These are phyloP conservation scores for Pulveroboletus sp. DNA, from an alignment of 768 basidiomycete genomes.

Conservation along the genomic window DNA sequence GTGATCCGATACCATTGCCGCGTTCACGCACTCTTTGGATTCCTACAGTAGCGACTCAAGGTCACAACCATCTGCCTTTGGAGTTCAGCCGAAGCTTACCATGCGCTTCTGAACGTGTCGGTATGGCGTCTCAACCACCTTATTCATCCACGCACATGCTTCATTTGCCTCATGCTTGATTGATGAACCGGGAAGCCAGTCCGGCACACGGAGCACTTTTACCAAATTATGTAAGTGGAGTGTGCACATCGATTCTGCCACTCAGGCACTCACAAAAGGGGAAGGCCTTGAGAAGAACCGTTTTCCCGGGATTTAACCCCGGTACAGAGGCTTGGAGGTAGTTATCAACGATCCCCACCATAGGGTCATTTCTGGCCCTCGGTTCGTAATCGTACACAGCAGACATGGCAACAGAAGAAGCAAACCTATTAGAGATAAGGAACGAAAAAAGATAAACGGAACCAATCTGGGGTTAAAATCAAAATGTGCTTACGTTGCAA, in stretches of 20 bases:
- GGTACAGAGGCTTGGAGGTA: neutral
- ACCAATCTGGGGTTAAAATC: no score
- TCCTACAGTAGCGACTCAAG: neutral
- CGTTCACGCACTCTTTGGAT: neutral
- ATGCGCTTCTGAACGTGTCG: neutral
- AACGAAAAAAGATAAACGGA: neutral
- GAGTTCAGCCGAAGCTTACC: neutral
- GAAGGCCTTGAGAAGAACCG: neutral
- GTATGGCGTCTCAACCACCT: neutral
- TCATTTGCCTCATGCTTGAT: neutral
- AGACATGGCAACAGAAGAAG: neutral
- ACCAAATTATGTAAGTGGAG: neutral
- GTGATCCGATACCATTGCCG: neutral
- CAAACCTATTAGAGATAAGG: neutral
- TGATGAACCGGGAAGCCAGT: neutral
- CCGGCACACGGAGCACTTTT: neutral
- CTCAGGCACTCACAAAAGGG: neutral
- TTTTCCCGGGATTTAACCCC: neutral
- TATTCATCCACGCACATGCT: neutral
- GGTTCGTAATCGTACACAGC: neutral
- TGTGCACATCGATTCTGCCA: neutral
- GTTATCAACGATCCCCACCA: neutral
- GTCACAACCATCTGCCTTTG: neutral
- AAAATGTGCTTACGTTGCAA: neutral
- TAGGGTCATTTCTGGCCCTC: neutral